A percentile compares a stretch with the other conserved stretches of the same genome.
Conservation (phyloP, 148 eudicot genomes). For the Diospyros lotus region DNA sequence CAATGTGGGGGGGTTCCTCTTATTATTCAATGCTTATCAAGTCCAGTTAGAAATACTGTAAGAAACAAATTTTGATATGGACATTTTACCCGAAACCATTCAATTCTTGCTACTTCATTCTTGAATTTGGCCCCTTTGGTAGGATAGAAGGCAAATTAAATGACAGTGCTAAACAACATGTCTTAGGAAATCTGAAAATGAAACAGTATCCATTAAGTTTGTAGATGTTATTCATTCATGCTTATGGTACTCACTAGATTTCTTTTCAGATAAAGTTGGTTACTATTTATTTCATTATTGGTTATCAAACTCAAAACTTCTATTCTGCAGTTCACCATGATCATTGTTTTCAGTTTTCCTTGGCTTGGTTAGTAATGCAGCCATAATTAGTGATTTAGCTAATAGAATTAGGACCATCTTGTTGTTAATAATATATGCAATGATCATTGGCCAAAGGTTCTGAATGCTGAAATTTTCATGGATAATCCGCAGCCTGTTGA, state of each 20-base stretch:
- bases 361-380: background rate
- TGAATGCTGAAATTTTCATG: background rate
- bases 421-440: background rate
- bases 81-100: background rate
- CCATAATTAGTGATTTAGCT: background rate
- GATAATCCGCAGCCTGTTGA: background rate
- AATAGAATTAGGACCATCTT: background rate
- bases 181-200: background rate
- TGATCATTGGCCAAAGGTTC: no score
- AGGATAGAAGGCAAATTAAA: background rate
- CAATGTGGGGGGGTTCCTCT: conserved; percentile 22
- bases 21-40: conserved; percentile 26
- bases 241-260: background rate
- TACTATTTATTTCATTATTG: no score
- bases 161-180: background rate
- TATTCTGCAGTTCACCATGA: no score
- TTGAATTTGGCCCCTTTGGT: background rate
- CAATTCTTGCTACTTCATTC: background rate
- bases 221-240: background rate
- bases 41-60: conserved; percentile 26
- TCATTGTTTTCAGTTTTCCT: background rate
- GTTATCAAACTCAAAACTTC: no score
- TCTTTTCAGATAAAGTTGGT: no score
- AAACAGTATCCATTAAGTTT: background rate
- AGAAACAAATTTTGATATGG: background rate